These are phyloP conservation scores for Arthroderma sp. DNA, from an alignment of 2,329 filamentous ascomycete genomes.

Conservation along the genomic window DNA sequence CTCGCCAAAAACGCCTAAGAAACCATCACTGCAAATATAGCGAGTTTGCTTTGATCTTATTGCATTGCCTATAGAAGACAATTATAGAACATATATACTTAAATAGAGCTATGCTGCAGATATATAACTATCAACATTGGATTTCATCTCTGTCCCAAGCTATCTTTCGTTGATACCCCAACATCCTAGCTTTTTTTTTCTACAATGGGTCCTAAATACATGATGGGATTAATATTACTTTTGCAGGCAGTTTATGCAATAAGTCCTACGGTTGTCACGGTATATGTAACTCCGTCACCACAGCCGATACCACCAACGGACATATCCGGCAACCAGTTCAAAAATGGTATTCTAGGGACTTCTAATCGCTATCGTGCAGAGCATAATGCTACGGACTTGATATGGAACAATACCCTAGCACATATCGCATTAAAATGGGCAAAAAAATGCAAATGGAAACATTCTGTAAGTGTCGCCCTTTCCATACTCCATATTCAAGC, in stretches of 20 bases:
- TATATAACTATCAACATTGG: neutral
- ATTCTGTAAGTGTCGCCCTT: constrained; percentile 23
- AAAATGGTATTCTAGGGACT: constrained; percentile 19
- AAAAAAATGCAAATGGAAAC: constrained; percentile 31
- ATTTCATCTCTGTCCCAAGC: neutral
- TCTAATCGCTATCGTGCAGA: constrained; percentile 54
- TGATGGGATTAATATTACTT: no score
- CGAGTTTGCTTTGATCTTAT: neutral
- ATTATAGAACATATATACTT: neutral
- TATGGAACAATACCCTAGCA: constrained; percentile 55
- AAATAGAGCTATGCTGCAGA: neutral
- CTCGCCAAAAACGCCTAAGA: neutral
- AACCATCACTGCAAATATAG: neutral
- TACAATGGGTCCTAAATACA: neutral
- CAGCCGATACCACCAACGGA: no score
- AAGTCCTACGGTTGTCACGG: no score
- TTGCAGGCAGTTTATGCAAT: no score
- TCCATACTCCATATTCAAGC: neutral
- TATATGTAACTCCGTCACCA: no score
- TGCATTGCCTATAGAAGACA: neutral
- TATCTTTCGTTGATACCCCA: neutral
- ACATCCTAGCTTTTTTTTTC: neutral
- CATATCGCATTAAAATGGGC: constrained; percentile 44
- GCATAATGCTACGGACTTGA: constrained; percentile 48
- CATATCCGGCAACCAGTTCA: no score